Conservation (phyloP, 2,329 filamentous ascomycete species). For the Ophiostoma sp. region DNA sequence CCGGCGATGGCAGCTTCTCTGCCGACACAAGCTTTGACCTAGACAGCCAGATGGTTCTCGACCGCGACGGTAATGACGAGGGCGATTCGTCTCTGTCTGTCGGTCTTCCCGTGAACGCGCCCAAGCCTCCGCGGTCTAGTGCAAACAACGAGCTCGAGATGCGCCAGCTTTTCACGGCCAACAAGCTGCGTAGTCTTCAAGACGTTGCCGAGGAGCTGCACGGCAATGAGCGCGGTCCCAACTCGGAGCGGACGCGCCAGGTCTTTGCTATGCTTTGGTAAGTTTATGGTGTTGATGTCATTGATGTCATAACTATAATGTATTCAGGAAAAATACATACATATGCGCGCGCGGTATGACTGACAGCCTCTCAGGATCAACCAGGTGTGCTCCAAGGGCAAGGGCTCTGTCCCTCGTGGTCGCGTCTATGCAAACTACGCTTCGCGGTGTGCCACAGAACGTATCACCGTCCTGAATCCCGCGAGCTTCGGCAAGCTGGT, state of each 20-base stretch:
- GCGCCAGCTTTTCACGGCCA: conserved; percentile 66
- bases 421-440: conserved; percentile 95
- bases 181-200: conserved; percentile 60
- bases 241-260: conserved; percentile 77
- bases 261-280: conserved; percentile 88
- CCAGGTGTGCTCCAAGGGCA: conserved; percentile 65
- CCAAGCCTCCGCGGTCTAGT: conserved; percentile 60
- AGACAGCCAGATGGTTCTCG: conserved; percentile 55
- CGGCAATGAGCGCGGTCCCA: conserved; percentile 71
- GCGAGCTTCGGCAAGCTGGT: conserved; percentile 98
- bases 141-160: conserved; percentile 79
- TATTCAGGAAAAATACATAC: neutral
- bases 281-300: conserved; percentile 31
- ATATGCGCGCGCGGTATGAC: conserved; percentile 23
- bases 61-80: conserved; percentile 56
- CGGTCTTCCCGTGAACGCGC: conserved; percentile 36
- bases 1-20: conserved; percentile 50
- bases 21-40: conserved; percentile 52
- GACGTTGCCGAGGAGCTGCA: conserved; percentile 73
- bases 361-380: conserved; percentile 57
- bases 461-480: conserved; percentile 91
- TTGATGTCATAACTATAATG: neutral
- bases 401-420: conserved; percentile 83
- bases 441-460: conserved; percentile 82
- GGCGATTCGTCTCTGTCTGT: conserved; percentile 46